These are phyloP conservation scores for Rachicladosporium sp. DNA, from an alignment of 2,329 filamentous ascomycete genomes.

Conservation along the genomic window DNA sequence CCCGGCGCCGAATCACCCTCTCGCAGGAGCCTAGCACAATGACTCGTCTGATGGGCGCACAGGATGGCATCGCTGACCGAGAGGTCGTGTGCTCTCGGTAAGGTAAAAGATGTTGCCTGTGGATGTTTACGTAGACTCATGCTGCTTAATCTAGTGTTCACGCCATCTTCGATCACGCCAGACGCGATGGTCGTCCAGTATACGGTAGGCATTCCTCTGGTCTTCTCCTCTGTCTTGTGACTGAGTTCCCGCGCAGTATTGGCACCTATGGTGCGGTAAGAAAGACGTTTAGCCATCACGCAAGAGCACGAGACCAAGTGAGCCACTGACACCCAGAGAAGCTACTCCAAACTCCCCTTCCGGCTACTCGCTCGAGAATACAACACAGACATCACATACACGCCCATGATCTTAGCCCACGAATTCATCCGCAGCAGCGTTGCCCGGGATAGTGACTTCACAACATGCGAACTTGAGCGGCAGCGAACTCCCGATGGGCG, in stretches of 20 bases:
- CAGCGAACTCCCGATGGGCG: conserved; percentile 15
- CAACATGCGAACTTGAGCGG: conserved; percentile 39
- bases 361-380: conserved; percentile 54
- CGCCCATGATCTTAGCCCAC: conserved; percentile 47
- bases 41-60: no score
- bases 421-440: conserved; percentile 21
- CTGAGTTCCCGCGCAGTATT: conserved; percentile 28
- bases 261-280: conserved; percentile 57
- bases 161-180: conserved; percentile 3
- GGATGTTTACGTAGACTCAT: no score
- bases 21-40: no score
- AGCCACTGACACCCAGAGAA: conserved; percentile 5
- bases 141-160: not conserved
- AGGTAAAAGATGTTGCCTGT: no score
- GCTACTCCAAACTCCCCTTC: conserved; percentile 47
- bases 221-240: not conserved
- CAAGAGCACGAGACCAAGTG: not conserved
- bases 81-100: no score
- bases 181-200: conserved; percentile 33
- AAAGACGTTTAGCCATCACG: not conserved
- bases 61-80: no score
- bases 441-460: conserved; percentile 47
- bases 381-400: conserved; percentile 56
- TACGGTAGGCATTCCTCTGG: conserved; percentile 25
- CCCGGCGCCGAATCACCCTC: no score